Evolutionary conservation across 139 green algal genomes (phyloP), one percentile per base, ranked within the genome.

Genomic region (Auxenochlorella pyrenoidosa): DNA sequence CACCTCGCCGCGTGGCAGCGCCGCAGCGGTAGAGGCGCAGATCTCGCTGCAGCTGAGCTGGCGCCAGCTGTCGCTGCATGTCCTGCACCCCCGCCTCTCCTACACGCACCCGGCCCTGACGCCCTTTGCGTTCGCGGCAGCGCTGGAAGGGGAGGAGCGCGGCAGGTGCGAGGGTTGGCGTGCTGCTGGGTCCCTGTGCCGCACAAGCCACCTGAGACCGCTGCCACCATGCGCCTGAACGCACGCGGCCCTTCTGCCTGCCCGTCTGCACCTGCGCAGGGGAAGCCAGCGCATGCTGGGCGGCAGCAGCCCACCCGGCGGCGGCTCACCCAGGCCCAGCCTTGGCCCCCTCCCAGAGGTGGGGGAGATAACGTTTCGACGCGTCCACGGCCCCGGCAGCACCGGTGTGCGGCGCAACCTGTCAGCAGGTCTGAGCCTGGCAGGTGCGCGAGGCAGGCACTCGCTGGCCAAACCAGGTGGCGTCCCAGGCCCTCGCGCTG

Each of bases 1-100:
- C 66, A 41, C 1, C 32, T 8, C 32, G 8, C 32, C 66, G 10
- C 73, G 28, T 16, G 51, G 36, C 24, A 2, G 41, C 5, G 26
- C 12, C 75, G 22, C 43, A 0, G 36, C 28, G 12, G 21, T 38
- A 5, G 40, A 38, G 41, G 75, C 22, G 40, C 41, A 80, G 54
- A 30, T 82, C 26, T 24, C 43, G 5, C 36, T 70, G 60, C 30
- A 34, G 82, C 40, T 89, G 32, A 75, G 75, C 54, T 89, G 86
- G 86, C 51, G 54, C 22, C 76, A 86, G 41, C 59, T 89, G 38
- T 21, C 77, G 3, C 38, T 86, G 60, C 86, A 89, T 38, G 77
- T 86, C 40, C 32, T 89, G 59, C 77, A 82, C 40, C 86, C 86
- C 3, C 85, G 51, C 26, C 83, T 59, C 22, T 6, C 70, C 32